Evolutionary conservation across 108 stramenopile genomes (phyloP).

Genomic region (Cyclotella sp.): DNA sequence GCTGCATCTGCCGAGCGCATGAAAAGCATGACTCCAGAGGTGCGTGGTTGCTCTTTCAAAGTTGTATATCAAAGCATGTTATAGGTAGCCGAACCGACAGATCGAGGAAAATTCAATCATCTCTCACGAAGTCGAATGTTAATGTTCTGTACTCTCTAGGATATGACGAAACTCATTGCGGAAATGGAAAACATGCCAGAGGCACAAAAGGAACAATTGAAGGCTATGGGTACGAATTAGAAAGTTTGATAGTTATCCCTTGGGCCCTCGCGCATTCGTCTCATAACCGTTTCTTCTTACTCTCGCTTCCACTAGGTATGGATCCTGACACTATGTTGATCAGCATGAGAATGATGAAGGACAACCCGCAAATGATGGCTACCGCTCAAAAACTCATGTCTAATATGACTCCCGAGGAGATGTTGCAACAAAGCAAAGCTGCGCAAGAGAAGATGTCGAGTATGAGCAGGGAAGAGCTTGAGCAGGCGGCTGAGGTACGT

Average conservation of each 20-base stretch:
- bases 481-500: slow-evolving; percentile 39
- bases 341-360: slow-evolving; percentile 79
- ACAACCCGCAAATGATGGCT: slow-evolving; percentile 73
- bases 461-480: slow-evolving; percentile 50
- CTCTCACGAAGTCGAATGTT: neutral
- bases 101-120: neutral
- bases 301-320: slow-evolving; percentile 46
- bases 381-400: slow-evolving; percentile 69
- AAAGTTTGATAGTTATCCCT: neutral
- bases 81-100: neutral
- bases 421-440: slow-evolving; percentile 60
- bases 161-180: slow-evolving; percentile 61
- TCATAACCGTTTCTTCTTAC: neutral
- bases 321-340: slow-evolving; percentile 88
- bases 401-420: slow-evolving; percentile 67
- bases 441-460: slow-evolving; percentile 63
- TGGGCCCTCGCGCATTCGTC: neutral
- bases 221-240: slow-evolving; percentile 42
- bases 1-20: slow-evolving; percentile 64
- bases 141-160: neutral
- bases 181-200: slow-evolving; percentile 75
- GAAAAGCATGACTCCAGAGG: slow-evolving; percentile 68
- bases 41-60: neutral
- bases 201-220: slow-evolving; percentile 59
- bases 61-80: too few relatives aligned